Evolutionary conservation across 2,329 filamentous ascomycete genomes (phyloP).

Genomic region (Pestalotiopsis sp.): DNA sequence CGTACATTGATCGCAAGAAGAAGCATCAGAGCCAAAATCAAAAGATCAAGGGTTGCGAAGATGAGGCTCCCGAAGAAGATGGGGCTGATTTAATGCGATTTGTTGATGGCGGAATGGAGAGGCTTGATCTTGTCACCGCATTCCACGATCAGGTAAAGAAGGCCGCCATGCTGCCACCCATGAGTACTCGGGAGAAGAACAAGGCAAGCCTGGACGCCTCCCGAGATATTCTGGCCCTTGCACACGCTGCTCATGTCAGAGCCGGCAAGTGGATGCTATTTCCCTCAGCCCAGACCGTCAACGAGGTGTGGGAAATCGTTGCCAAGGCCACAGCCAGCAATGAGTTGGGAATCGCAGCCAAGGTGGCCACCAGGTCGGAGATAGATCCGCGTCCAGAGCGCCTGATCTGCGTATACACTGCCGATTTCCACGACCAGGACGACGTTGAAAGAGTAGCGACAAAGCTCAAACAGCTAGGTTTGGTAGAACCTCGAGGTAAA

Average conservation of each 20-base stretch:
- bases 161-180: conserved; percentile 34
- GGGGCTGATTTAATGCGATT: conserved; percentile 52
- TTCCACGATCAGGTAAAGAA: conserved; percentile 53
- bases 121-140: conserved; percentile 46
- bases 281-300: conserved; percentile 53
- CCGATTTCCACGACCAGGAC: conserved; percentile 68
- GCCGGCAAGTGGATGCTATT: conserved; percentile 86
- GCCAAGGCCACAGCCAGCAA: conserved; percentile 69
- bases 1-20: conserved; percentile 46
- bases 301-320: conserved; percentile 67
- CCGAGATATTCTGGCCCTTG: conserved; percentile 62
- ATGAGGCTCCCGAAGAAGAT: conserved; percentile 50
- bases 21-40: conserved; percentile 38
- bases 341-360: conserved; percentile 72
- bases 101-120: conserved; percentile 52
- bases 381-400: conserved; percentile 46
- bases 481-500: conserved; percentile 49
- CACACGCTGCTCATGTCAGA: conserved; percentile 59
- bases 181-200: conserved; percentile 50
- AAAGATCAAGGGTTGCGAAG: conserved; percentile 46
- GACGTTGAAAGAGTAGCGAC: conserved; percentile 72
- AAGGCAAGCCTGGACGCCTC: conserved; percentile 52
- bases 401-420: conserved; percentile 79
- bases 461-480: conserved; percentile 62
- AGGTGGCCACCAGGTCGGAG: conserved; percentile 65